Base-by-base conservation (phyloP, 1,139 yeast species). In the Saccharomycopsis phalli region DNA sequence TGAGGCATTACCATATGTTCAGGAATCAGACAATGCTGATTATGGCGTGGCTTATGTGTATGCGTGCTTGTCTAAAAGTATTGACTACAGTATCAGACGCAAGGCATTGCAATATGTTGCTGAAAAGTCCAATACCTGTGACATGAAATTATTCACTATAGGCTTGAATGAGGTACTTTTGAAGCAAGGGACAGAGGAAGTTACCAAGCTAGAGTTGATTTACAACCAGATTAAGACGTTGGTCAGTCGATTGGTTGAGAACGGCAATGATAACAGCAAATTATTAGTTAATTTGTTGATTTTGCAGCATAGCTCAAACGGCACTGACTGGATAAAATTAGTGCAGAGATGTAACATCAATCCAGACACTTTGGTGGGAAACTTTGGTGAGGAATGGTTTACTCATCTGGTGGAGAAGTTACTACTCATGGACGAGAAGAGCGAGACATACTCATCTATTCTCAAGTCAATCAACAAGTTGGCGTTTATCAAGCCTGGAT, bases 271-370 rank as follows among this genome's bases (percentile, higher is more conserved):
- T 8, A 58, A 66, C 19, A 51, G 53, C 13, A 53, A 55, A 1
- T 53, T 66, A 20, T 55, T 71, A 38, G 61, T 60, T 3, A 54
- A 61, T 3, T 67, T 71, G 26, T 53, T 78, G 19, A 54, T 68
- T 16, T 75, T 73, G 48, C 50, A 33, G 27, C 16, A 33, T 18
- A 17, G 16, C 10, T 14, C 59, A 1, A 54, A 67, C 6, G 72
- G 71, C 41, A 67, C 67, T 45, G 79, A 82, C 2, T 91, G 98
- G 98, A 81, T 87, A 32, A 83, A 83, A 0, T 61, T 87, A 38
- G 77, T 78, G 34, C 75, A 81, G 52, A 64, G 74, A 41, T 68
- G 81, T 8, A 59, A 61, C 4, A 54, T 75, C 23, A 94, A 88
- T 52, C 82, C 95, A 3, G 81, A 81, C 17, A 51, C 56, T 3